A percentile compares a stretch with the other conserved stretches of the same genome.
Evolutionary conservation across 306 rosid species (phyloP).

Genomic region (Rubus idaeus): DNA sequence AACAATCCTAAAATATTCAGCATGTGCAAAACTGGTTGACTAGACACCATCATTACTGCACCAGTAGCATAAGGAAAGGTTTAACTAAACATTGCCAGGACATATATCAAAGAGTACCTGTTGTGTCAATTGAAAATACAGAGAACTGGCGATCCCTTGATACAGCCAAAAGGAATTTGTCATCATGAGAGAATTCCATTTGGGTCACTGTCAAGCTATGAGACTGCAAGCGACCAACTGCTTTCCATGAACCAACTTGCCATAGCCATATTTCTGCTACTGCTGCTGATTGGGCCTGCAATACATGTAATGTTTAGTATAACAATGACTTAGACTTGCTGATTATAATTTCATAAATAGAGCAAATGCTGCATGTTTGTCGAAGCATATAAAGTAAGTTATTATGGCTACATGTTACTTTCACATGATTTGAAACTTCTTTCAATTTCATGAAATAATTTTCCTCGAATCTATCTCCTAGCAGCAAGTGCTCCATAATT

Average conservation of each 20-base stretch:
- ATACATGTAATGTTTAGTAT: background rate
- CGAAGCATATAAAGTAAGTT: background rate
- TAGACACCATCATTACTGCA: background rate
- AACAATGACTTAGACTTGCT: slow-evolving; percentile 12
- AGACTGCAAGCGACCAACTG: slow-evolving; percentile 74
- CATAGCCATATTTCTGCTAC: slow-evolving; percentile 96
- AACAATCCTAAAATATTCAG: background rate
- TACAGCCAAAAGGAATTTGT: slow-evolving; percentile 69
- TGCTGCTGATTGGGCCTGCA: slow-evolving; percentile 82
- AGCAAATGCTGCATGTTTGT: background rate
- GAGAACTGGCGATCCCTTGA: slow-evolving; percentile 98
- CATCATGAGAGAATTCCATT: slow-evolving; percentile 84
- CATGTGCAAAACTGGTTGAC: background rate
- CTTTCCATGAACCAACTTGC: slow-evolving; percentile 93
- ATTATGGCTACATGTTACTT: background rate
- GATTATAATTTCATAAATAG: background rate
- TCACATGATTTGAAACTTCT: background rate
- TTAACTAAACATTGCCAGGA: background rate
- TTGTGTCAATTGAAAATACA: slow-evolving; percentile 57
- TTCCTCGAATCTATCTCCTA: background rate
- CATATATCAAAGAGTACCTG: slow-evolving; percentile 45
- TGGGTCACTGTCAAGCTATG: slow-evolving; percentile 92
- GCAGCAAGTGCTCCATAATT: background rate
- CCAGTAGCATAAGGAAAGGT: background rate
- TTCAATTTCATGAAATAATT: background rate